These are phyloP conservation scores for Straminergon stramineum DNA, from an alignment of 225 moss, liverwort and hornwort genomes.

Conservation along the genomic window DNA sequence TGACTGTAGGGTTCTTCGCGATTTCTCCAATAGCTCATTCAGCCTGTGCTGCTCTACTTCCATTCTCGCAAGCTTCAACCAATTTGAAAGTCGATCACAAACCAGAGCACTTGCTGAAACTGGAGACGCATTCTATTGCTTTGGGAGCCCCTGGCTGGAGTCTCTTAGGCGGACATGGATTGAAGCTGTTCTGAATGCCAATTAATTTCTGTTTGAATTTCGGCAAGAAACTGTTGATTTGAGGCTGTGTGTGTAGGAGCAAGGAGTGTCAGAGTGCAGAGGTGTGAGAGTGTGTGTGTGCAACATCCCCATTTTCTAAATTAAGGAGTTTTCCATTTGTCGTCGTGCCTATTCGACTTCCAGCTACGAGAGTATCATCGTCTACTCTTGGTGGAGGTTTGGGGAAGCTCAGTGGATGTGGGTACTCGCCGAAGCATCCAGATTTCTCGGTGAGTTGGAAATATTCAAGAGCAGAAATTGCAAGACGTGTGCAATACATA, in stretches of 20 bases:
- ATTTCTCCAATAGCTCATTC: background rate
- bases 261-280: background rate
- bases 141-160: background rate
- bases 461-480: background rate
- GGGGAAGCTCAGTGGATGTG: background rate
- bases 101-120: background rate
- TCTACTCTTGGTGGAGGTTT: background rate
- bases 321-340: background rate
- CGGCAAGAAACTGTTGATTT: background rate
- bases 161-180: no score
- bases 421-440: background rate
- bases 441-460: slow-evolving; percentile 17
- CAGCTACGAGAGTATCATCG: background rate
- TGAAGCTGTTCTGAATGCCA: background rate
- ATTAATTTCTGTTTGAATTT: background rate
- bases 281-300: background rate
- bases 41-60: background rate
- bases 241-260: background rate
- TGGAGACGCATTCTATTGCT: background rate
- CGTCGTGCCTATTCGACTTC: background rate
- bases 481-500: background rate
- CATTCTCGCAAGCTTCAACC: background rate
- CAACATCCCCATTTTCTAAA: background rate
- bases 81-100: background rate
- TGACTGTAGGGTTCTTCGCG: background rate